A percentile compares a stretch with the other conserved stretches of the same genome.
These are phyloP conservation scores for Hibiscus syriacus DNA, from an alignment of 345 rosid genomes.

Conservation along the genomic window DNA sequence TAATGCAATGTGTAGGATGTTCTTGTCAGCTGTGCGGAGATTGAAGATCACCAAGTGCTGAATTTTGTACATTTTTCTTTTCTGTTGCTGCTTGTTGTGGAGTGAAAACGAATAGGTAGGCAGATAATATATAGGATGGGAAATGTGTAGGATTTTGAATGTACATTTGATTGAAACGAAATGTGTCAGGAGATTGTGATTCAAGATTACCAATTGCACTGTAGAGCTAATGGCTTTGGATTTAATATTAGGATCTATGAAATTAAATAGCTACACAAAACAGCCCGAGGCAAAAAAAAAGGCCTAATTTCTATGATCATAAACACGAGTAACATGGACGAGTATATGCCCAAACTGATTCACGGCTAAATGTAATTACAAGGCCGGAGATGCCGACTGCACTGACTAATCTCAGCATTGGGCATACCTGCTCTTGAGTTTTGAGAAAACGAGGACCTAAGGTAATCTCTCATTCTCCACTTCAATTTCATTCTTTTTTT, in stretches of 20 bases:
- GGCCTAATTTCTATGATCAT: too few relatives aligned
- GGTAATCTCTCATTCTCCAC: too few relatives aligned
- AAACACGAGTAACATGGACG: too few relatives aligned
- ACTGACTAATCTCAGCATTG: too few relatives aligned
- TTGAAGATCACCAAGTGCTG: background rate
- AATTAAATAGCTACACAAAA: too few relatives aligned
- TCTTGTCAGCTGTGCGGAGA: constrained; percentile 1
- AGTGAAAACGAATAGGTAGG: background rate
- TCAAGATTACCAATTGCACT: background rate
- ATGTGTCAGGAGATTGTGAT: background rate
- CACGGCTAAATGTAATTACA: too few relatives aligned
- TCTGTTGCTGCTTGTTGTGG: background rate
- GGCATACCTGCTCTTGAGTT: too few relatives aligned
- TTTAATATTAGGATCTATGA: background rate
- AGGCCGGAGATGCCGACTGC: too few relatives aligned
- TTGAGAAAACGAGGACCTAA: too few relatives aligned
- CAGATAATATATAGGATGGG: background rate
- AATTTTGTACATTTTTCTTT: background rate
- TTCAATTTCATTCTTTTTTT: too few relatives aligned
- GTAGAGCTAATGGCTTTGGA: background rate
- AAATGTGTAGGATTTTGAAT: background rate
- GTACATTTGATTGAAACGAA: background rate
- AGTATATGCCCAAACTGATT: too few relatives aligned
- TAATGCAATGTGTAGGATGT: background rate
- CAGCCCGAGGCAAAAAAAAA: too few relatives aligned